Conservation (phyloP, 78 protist genomes). For the Dictyostelium firmibasis region DNA sequence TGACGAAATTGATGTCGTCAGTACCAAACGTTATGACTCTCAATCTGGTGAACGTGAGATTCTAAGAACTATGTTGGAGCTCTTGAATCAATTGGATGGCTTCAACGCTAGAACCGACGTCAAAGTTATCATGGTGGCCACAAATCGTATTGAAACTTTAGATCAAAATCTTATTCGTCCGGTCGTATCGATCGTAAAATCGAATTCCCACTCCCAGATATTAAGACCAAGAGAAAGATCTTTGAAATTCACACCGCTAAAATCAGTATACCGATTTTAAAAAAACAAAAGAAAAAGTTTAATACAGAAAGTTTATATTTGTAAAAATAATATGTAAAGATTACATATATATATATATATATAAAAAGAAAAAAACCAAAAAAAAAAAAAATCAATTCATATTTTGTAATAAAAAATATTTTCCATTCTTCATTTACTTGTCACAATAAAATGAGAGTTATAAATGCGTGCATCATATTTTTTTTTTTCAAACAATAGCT, state of each 20-base stretch:
- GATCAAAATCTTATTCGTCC: constrained; percentile 99
- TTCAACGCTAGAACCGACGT: constrained; percentile 99
- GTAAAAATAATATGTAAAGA: too few relatives aligned
- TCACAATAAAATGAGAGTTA: too few relatives aligned
- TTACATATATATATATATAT: background rate
- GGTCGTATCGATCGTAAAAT: constrained; percentile 99
- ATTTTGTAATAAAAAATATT: too few relatives aligned
- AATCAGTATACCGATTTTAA: constrained; percentile 97
- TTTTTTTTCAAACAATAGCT: too few relatives aligned
- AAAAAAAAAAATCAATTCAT: background rate
- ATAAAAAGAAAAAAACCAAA: background rate
- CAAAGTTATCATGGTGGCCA: constrained; percentile 99
- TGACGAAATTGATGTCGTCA: constrained; percentile 99
- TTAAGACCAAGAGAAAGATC: constrained; percentile 93
- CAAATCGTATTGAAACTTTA: constrained; percentile 97
- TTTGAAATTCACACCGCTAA: constrained; percentile 96
- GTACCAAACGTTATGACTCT: constrained; percentile 98
- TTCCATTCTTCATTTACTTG: too few relatives aligned
- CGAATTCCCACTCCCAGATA: too few relatives aligned
- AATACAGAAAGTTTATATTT: constrained; percentile 94
- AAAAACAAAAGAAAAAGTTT: constrained; percentile 98
- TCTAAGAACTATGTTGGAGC: constrained; percentile 99
- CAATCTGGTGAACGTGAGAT: constrained; percentile 98
- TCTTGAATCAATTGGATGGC: constrained; percentile 99
- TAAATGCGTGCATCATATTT: too few relatives aligned